phyloP scores from a whole-genome alignment of 306 rosid species.

The Acacia acuminata region DNA sequence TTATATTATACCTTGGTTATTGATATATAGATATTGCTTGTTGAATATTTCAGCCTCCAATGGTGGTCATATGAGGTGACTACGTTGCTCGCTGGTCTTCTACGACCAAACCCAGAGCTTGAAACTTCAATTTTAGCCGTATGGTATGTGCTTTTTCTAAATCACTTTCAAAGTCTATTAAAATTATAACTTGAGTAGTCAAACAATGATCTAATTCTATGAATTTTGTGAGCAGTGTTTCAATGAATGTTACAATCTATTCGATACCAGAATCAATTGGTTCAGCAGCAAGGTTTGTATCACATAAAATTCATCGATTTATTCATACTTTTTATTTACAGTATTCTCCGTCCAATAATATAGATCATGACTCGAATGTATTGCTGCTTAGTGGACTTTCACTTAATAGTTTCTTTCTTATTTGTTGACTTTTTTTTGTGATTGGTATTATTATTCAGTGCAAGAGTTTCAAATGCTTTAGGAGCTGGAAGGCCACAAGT shows the following conservation, averaged over 20 bases:
- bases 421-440: neutral
- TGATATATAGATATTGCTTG: too few species aligned
- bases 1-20: neutral
- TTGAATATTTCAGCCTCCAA: constrained; percentile 42
- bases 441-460: neutral
- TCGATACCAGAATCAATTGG: constrained; percentile 74
- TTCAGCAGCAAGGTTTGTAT: neutral
- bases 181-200: too few species aligned
- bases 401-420: neutral
- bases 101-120: constrained; percentile 81
- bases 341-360: too few species aligned
- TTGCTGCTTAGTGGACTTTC: too few species aligned
- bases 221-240: constrained; percentile 43
- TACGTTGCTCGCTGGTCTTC: constrained; percentile 34
- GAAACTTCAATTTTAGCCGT: constrained; percentile 76
- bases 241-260: constrained; percentile 47
- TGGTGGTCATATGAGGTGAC: constrained; percentile 76
- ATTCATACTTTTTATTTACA: neutral
- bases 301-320: neutral
- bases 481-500: neutral
- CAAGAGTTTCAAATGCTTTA: neutral
- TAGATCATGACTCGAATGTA: too few species aligned
- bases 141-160: constrained; percentile 42
- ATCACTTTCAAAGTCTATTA: neutral
- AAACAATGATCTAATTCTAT: too few species aligned